These are phyloP conservation scores for Penstemon davidsonii DNA, from an alignment of 257 asterid species.

Conservation along the genomic window DNA sequence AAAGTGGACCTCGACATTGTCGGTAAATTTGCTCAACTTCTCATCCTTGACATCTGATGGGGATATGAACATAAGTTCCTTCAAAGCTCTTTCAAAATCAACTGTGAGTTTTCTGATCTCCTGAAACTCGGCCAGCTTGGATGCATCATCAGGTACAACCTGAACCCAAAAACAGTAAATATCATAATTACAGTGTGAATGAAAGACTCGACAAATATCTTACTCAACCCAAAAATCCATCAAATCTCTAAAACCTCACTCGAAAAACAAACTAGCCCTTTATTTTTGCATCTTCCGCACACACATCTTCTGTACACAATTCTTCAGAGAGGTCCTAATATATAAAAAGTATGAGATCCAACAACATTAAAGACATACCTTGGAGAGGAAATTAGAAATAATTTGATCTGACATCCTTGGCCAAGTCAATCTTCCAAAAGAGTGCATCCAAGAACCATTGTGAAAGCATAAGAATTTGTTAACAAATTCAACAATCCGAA, in stretches of 20 bases:
- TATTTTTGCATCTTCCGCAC: too few relatives aligned
- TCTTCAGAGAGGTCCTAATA: slow-evolving; percentile 19
- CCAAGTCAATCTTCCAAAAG: slow-evolving; percentile 94
- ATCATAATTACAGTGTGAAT: slow-evolving; percentile 20
- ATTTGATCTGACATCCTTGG: slow-evolving; percentile 88
- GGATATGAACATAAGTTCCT: slow-evolving; percentile 73
- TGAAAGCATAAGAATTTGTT: slow-evolving; percentile 58
- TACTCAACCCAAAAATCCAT: too few relatives aligned
- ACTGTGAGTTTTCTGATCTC: slow-evolving; percentile 68
- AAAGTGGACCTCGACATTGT: slow-evolving; percentile 93
- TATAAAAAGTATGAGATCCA: neutral
- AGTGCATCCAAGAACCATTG: slow-evolving; percentile 71
- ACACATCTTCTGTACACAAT: slow-evolving; percentile 15
- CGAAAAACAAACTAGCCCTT: too few relatives aligned
- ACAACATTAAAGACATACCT: slow-evolving; percentile 48
- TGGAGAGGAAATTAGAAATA: slow-evolving; percentile 78
- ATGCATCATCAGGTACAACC: slow-evolving; percentile 96
- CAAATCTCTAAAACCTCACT: too few relatives aligned
- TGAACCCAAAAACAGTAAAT: slow-evolving; percentile 37
- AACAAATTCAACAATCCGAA: slow-evolving; percentile 56
- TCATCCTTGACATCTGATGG: slow-evolving; percentile 68
- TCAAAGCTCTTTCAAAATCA: slow-evolving; percentile 73
- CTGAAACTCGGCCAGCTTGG: slow-evolving; percentile 90
- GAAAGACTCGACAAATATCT: neutral
- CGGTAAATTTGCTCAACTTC: slow-evolving; percentile 75